phyloP scores from a whole-genome alignment of 306 rosid genomes.

The Trifolium subterraneum region DNA sequence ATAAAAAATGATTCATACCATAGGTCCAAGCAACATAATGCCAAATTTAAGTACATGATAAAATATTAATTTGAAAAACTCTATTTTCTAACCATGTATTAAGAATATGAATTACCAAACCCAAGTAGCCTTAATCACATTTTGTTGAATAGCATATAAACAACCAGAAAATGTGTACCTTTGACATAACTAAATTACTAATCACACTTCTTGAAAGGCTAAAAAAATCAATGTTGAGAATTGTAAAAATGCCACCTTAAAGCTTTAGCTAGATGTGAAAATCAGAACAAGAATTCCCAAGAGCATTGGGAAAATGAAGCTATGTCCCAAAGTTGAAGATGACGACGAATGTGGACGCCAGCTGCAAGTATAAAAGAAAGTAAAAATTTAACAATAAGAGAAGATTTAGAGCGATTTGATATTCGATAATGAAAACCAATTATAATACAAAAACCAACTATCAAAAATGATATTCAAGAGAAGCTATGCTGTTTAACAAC shows the following conservation, averaged over 20 bases:
- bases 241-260: conserved; percentile 19
- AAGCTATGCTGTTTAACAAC: background rate
- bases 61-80: background rate
- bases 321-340: conserved; percentile 32
- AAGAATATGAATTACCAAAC: conserved; percentile 25
- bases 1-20: background rate
- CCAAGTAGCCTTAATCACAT: conserved; percentile 21
- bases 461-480: background rate
- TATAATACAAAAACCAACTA: background rate
- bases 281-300: conserved; percentile 51
- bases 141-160: conserved; percentile 29
- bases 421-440: background rate
- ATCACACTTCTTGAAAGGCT: conserved; percentile 18
- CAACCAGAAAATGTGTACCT: conserved; percentile 35
- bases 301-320: conserved; percentile 48
- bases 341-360: conserved; percentile 23
- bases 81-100: background rate
- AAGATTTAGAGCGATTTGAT: background rate
- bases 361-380: conserved; percentile 51
- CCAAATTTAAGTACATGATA: background rate
- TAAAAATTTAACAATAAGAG: background rate
- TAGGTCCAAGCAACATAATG: background rate
- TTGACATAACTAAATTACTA: conserved; percentile 19
- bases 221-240: conserved; percentile 34
- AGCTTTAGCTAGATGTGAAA: conserved; percentile 47